Evolutionary conservation across 2,329 filamentous ascomycete genomes (phyloP).

Genomic region (Phyllosticta capitalensis): DNA sequence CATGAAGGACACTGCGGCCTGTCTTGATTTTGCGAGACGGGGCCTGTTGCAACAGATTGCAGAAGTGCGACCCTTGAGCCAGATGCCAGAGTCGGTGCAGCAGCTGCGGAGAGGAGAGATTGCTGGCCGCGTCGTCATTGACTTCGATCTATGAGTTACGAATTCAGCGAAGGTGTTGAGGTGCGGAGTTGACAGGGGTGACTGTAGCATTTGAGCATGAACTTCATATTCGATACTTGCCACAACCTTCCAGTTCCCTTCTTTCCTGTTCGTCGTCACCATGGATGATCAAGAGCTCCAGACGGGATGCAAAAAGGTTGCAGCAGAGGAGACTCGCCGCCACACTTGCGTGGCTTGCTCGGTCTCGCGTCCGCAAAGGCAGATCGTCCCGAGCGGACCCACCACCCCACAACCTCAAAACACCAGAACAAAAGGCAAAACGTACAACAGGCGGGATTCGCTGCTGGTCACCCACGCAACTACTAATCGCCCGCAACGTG

Average conservation of each 20-base stretch:
- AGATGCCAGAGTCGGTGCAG: slow-evolving; percentile 43
- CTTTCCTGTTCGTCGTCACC: too few species aligned
- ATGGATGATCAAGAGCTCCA: too few species aligned
- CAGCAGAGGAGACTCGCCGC: too few species aligned
- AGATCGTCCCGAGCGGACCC: background rate
- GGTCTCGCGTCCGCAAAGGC: background rate
- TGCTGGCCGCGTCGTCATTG: slow-evolving; percentile 43
- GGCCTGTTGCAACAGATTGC: slow-evolving; percentile 42
- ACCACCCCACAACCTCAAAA: background rate
- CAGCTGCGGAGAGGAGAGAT: slow-evolving; percentile 41
- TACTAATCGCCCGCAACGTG: too few species aligned
- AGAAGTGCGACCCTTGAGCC: slow-evolving; percentile 38
- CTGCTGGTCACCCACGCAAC: too few species aligned
- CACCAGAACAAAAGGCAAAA: background rate
- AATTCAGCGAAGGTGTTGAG: background rate
- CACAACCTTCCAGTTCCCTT: too few species aligned
- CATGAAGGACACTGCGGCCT: slow-evolving; percentile 39
- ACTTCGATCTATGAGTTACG: slow-evolving; percentile 36
- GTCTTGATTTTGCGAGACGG: slow-evolving; percentile 39
- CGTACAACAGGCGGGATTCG: too few species aligned
- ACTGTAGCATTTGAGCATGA: background rate
- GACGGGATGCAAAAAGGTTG: too few species aligned
- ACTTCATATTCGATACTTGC: background rate
- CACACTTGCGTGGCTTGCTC: too few species aligned
- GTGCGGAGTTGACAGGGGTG: background rate